Conservation (phyloP, 805 yeast genomes). For the Suhomyces sp. region DNA sequence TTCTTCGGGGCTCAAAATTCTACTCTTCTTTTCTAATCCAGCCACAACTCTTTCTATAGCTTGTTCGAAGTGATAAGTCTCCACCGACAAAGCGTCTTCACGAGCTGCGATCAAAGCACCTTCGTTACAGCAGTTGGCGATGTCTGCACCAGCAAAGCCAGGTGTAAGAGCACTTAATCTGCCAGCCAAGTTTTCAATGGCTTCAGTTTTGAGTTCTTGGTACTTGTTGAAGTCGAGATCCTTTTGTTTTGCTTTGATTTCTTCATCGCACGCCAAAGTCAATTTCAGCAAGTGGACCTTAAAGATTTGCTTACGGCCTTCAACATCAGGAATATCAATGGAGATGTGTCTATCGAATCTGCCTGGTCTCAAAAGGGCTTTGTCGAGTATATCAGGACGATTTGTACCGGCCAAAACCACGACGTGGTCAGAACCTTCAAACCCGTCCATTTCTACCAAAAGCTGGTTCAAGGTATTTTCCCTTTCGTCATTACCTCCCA, state of each 20-base stretch:
- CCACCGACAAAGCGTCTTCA: constrained; percentile 58
- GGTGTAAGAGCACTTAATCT: constrained; percentile 90
- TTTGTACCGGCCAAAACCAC: constrained; percentile 95
- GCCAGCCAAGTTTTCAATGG: constrained; percentile 66
- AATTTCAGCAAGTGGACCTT: constrained; percentile 71
- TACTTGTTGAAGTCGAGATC: constrained; percentile 40
- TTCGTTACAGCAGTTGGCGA: constrained; percentile 91
- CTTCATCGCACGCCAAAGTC: constrained; percentile 42
- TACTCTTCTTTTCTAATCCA: constrained; percentile 85
- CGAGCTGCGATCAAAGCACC: constrained; percentile 94
- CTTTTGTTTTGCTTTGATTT: constrained; percentile 32
- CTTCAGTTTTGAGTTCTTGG: constrained; percentile 39
- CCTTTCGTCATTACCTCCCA: constrained; percentile 88
- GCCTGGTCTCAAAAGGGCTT: constrained; percentile 90
- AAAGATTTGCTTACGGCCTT: constrained; percentile 85
- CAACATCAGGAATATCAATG: constrained; percentile 83
- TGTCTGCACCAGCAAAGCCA: constrained; percentile 95
- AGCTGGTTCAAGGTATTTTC: constrained; percentile 90
- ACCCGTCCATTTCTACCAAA: constrained; percentile 95
- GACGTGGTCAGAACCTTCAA: constrained; percentile 81
- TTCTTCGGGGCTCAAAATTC: constrained; percentile 75
- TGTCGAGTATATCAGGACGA: constrained; percentile 86
- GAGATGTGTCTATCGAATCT: constrained; percentile 88
- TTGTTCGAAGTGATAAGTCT: constrained; percentile 74
- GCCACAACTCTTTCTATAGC: constrained; percentile 95